A percentile compares a stretch with the other conserved stretches of the same genome.
Evolutionary conservation across 345 rosid species (phyloP).

Genomic region (Syzygium oleosum): DNA sequence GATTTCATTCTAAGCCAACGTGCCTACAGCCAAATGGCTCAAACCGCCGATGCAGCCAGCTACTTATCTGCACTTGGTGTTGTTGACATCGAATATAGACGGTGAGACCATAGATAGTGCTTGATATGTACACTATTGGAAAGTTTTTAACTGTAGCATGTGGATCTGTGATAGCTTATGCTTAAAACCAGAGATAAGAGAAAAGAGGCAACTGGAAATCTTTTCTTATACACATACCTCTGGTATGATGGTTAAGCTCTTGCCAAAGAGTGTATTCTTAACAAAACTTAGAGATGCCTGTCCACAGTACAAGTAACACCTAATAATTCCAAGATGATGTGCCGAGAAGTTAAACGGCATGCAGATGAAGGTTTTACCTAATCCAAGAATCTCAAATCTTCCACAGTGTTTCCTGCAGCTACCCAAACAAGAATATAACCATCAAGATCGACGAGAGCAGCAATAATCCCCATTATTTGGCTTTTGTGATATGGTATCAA

Average conservation of each 20-base stretch:
- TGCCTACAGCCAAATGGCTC: conserved; percentile 59
- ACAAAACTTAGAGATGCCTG: neutral
- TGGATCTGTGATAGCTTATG: neutral
- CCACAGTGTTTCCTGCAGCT: conserved; percentile 54
- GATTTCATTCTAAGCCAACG: conserved; percentile 51
- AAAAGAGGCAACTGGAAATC: neutral
- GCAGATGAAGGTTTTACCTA: neutral
- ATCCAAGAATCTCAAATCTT: conserved; percentile 1
- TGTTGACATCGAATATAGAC: conserved; percentile 49
- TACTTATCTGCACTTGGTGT: conserved; percentile 36
- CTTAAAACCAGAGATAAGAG: neutral
- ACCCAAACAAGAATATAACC: conserved; percentile 50
- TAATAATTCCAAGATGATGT: neutral
- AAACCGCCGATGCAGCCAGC: conserved; percentile 36
- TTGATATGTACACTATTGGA: neutral
- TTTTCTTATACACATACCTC: neutral
- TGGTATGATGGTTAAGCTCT: neutral
- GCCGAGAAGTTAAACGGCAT: neutral
- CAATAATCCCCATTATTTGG: conserved; percentile 55
- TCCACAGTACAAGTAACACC: neutral
- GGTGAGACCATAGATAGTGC: conserved; percentile 20
- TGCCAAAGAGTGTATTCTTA: neutral
- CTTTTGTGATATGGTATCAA: conserved; percentile 50
- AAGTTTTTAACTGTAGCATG: neutral
- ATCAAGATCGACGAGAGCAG: conserved; percentile 62